These are phyloP conservation scores for Funneliformis mosseae DNA, from an alignment of 192 early-diverging fungal genomes.

Conservation along the genomic window DNA sequence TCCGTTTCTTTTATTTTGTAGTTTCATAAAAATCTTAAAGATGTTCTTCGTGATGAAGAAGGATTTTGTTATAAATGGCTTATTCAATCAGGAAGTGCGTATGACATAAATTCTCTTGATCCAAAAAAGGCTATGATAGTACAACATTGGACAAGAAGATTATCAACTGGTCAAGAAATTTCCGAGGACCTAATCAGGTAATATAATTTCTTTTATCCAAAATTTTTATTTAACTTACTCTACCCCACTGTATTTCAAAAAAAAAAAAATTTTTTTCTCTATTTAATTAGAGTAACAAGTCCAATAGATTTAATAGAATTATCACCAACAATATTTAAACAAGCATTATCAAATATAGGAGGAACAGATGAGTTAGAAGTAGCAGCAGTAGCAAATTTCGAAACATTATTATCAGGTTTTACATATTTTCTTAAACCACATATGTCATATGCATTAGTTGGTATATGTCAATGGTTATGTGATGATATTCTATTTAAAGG, in stretches of 20 bases:
- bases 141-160: not conserved
- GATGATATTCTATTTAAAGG: constrained; percentile 25
- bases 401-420: too few relatives aligned
- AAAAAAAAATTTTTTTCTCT: not conserved
- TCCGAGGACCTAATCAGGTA: constrained; percentile 17
- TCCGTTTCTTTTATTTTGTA: not conserved
- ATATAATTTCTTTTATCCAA: not conserved
- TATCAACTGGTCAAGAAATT: not conserved
- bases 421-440: constrained; percentile 20
- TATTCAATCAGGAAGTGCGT: not conserved
- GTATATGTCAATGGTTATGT: constrained; percentile 29
- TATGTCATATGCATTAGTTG: constrained; percentile 26
- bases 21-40: constrained; percentile 27
- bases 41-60: constrained; percentile 15
- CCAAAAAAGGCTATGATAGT: not conserved
- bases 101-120: not conserved
- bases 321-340: constrained; percentile 27
- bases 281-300: not conserved
- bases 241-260: too few relatives aligned
- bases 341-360: not conserved
- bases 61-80: constrained; percentile 29
- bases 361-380: not conserved
- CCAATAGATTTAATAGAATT: constrained; percentile 21
- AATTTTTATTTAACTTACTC: not conserved
- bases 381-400: not conserved